Evolutionary conservation across 2,329 filamentous ascomycete species (phyloP), one percentile per base, ranked within the genome.

Genomic region (Fusarium aywerte): DNA sequence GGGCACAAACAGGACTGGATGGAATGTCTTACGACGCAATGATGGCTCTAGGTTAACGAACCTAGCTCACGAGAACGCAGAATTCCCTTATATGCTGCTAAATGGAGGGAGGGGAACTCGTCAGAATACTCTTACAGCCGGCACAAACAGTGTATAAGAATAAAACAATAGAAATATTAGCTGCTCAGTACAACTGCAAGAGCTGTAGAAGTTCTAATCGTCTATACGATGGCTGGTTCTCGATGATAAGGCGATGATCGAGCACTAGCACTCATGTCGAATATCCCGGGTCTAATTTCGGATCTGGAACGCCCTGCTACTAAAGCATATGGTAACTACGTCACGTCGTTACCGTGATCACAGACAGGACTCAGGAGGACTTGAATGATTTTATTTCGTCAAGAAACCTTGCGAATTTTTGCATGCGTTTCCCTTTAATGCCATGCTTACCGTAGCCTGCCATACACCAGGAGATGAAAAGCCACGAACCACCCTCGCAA

Each of bases 391-490:
- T 76, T 73, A 74, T 75, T 78, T 76, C 75, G 73, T 76, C 76
- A 78, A 76, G 73, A 74, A 74, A 68, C 70, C 75, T 76, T 73
- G 76, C 71, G 72, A 75, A 73, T 70, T 74, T 73, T 74, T 77
- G 74, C 74, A 78, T 75, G 75, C 72, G 74, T 76, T 77, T 75
- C 76, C 73, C 74, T 76, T 73, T 74, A 75, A 78, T 78, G 76
- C 76, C 76, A 77, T 79, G 77, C 74, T 76, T 70, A 73, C 75
- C 72, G 76, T 74, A 77, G 75, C 76, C 76, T 77, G 73, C 74
- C 75, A 75, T 78, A 78, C 76, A 77, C 76, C 75, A 73, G 71
- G 72, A 75, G 73, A 78, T 77, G 73, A 78, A 77, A 76, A 80
- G 77, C 77, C 77, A 76, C 76, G 76, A 77, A 74, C 72, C 71